phyloP scores from a whole-genome alignment of 1,284 basidiomycete genomes.

The Mycena citricolor region DNA sequence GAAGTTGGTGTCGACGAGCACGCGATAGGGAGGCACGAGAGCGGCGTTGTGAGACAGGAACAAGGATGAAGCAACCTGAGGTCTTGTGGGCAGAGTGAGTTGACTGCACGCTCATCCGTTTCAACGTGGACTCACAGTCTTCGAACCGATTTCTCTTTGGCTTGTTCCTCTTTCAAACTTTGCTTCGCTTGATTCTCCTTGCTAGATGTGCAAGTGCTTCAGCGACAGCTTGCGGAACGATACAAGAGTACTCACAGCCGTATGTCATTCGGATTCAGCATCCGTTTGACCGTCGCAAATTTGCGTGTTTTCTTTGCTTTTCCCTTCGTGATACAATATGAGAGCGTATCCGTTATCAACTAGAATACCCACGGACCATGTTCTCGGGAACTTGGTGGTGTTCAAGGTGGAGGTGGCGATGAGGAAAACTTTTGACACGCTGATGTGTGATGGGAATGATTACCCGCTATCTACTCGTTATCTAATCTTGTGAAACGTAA shows the following conservation, averaged over 20 bases:
- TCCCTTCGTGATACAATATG: slow-evolving; percentile 56
- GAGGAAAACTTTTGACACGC: too few relatives aligned
- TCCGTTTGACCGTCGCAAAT: slow-evolving; percentile 92
- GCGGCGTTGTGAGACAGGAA: slow-evolving; percentile 97
- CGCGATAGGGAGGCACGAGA: slow-evolving; percentile 94
- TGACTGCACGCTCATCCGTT: slow-evolving; percentile 14
- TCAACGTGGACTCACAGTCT: slow-evolving; percentile 54
- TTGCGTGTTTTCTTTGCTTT: slow-evolving; percentile 94
- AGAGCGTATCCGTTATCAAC: too few relatives aligned
- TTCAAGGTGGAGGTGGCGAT: too few relatives aligned
- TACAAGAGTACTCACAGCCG: slow-evolving; percentile 69
- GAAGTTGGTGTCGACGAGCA: slow-evolving; percentile 99
- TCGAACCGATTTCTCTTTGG: slow-evolving; percentile 69
- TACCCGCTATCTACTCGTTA: too few relatives aligned
- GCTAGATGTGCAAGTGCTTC: slow-evolving; percentile 37
- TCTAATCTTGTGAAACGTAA: too few relatives aligned
- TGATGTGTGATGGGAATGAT: too few relatives aligned
- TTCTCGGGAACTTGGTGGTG: too few relatives aligned
- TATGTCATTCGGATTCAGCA: slow-evolving; percentile 94
- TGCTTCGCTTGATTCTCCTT: slow-evolving; percentile 83
- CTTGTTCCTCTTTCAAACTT: slow-evolving; percentile 74
- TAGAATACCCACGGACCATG: too few relatives aligned
- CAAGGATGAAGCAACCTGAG: slow-evolving; percentile 84
- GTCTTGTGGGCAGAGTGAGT: slow-evolving; percentile 41
- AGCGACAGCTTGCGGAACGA: slow-evolving; percentile 1